phyloP scores from a whole-genome alignment of 1,139 yeast species.

The Magnusiomyces paraingens region DNA sequence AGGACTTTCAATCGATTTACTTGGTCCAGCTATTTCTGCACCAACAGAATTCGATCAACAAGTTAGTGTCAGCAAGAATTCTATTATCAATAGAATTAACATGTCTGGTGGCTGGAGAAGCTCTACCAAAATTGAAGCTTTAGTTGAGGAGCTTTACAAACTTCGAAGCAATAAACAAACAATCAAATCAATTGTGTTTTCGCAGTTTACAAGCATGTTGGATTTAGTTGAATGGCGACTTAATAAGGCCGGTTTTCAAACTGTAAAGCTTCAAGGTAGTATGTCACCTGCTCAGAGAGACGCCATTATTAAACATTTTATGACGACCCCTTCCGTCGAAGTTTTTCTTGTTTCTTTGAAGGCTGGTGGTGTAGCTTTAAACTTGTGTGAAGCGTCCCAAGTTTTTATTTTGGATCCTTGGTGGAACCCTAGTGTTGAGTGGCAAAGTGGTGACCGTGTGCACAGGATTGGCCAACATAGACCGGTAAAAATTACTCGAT shows the following conservation, averaged over 20 bases:
- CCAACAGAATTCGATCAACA: slow-evolving; percentile 63
- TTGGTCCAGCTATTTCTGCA: slow-evolving; percentile 62
- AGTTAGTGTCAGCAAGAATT: slow-evolving; percentile 82
- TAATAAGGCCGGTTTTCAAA: slow-evolving; percentile 87
- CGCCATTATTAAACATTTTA: slow-evolving; percentile 79
- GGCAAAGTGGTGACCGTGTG: slow-evolving; percentile 98
- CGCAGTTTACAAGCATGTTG: slow-evolving; percentile 94
- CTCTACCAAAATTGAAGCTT: slow-evolving; percentile 92
- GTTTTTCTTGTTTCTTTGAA: slow-evolving; percentile 89
- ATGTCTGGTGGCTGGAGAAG: slow-evolving; percentile 86
- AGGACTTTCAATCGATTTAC: slow-evolving; percentile 79
- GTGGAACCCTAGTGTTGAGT: slow-evolving; percentile 99
- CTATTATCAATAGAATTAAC: slow-evolving; percentile 83
- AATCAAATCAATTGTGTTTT: slow-evolving; percentile 89
- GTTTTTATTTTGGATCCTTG: slow-evolving; percentile 94
- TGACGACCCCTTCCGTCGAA: slow-evolving; percentile 88
- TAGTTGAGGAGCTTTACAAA: slow-evolving; percentile 86
- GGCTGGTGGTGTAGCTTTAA: slow-evolving; percentile 98
- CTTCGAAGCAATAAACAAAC: slow-evolving; percentile 82
- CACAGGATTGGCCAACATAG: slow-evolving; percentile 95
- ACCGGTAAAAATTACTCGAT: slow-evolving; percentile 88
- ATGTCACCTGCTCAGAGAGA: slow-evolving; percentile 96
- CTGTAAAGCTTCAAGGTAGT: slow-evolving; percentile 89
- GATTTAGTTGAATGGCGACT: slow-evolving; percentile 94
- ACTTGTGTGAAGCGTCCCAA: slow-evolving; percentile 93